Base-by-base conservation (phyloP, 192 early-diverging fungal species). In the Backusella morwellensis region DNA sequence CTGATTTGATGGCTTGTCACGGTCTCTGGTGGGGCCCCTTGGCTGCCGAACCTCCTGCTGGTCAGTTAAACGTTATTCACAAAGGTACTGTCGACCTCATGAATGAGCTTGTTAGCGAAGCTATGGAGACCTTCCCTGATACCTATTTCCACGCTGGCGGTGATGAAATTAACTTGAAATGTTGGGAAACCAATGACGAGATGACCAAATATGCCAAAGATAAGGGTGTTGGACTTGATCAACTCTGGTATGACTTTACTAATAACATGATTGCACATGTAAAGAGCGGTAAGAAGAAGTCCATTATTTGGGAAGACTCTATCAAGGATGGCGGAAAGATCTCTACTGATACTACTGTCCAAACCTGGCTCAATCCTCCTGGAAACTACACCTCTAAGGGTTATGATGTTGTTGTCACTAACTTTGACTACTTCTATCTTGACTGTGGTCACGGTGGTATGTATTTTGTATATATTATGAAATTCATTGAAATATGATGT, bases 231-330 rank as follows among this genome's bases (percentile, higher is more conserved):
- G 75, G 73, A 14, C 66, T 59, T 15, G 26, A 75, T 50, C 40
- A 78, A 9, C 12, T 82, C 1, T 82, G 76, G 80, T 59, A 66
- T 21, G 68, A 78, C 12, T 82, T 66, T 7, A 50, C 52, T n/a
- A 78, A 75, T 14, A 72, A 78, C 21, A 17, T 82, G 17, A n/a
- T 70, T 1, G 8, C 47, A 19, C 70, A 70, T 68, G 78, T 79
- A 1, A 68, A 63, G 23, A 14, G 8, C 9, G 44, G 52, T 4
- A 76, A 79, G 32, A 86, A 87, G 67, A 83, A 86, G 23, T 11
- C 85, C 11, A 91, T 96, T 84, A 86, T 92, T 35, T 96, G 95
- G 95, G 93, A 95, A 77, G 94, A 96, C 74, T 86, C 87, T 40
- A 74, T 93, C 44, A 84, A 87, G 47, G 83, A 85, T 73, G 77